These are phyloP conservation scores for Tetrapisispora iriomotensis DNA, from an alignment of 805 yeast species.

Conservation along the genomic window DNA sequence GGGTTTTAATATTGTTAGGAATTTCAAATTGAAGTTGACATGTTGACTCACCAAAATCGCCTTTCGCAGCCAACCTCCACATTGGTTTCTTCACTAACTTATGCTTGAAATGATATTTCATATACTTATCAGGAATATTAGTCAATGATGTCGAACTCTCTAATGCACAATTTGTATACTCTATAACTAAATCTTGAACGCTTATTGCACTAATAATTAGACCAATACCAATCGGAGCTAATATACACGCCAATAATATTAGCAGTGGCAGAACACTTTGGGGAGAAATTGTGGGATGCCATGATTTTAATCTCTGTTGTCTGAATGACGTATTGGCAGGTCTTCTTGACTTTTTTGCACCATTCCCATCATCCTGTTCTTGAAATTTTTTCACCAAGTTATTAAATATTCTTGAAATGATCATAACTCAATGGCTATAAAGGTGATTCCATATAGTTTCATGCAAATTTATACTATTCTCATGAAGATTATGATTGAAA, in stretches of 20 bases:
- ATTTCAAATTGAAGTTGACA: conserved; percentile 66
- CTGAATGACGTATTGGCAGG: conserved; percentile 71
- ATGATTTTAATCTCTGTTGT: conserved; percentile 54
- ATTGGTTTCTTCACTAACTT: conserved; percentile 34
- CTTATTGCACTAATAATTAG: conserved; percentile 59
- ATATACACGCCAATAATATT: conserved; percentile 59
- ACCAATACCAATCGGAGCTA: conserved; percentile 86
- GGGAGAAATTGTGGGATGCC: conserved; percentile 86
- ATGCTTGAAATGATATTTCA: conserved; percentile 50
- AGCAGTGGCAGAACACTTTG: conserved; percentile 83
- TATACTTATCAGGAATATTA: conserved; percentile 51
- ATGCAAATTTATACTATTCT: too few relatives aligned
- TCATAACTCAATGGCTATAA: neutral
- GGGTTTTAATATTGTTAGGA: conserved; percentile 59
- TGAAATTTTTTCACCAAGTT: neutral
- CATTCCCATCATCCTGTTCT: neutral
- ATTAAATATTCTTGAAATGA: neutral
- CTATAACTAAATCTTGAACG: conserved; percentile 63
- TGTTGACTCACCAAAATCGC: conserved; percentile 24
- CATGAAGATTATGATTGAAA: too few relatives aligned
- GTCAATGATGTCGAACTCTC: conserved; percentile 38
- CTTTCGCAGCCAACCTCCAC: conserved; percentile 49
- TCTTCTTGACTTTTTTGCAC: conserved; percentile 30
- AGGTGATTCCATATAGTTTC: too few relatives aligned
- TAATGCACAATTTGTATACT: conserved; percentile 60